A percentile compares a stretch with the other conserved stretches of the same genome.
Evolutionary conservation across 2,329 filamentous ascomycete species (phyloP).

Genomic region (Paramyrothecium sp.): DNA sequence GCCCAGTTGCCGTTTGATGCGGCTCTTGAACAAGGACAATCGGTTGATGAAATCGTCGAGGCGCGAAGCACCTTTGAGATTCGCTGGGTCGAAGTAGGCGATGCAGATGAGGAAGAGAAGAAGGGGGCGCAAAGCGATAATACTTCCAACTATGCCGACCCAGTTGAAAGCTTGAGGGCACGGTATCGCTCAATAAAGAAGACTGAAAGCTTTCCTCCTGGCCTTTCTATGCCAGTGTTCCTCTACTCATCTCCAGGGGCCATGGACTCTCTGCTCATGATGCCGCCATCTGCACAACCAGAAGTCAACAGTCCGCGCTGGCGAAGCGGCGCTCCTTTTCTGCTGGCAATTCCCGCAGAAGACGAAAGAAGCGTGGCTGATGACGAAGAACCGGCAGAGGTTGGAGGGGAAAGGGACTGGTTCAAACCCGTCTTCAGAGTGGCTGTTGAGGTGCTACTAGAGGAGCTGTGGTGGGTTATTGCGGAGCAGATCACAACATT

Average conservation of each 20-base stretch:
- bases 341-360: background rate
- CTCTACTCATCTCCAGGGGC: conserved; percentile 14
- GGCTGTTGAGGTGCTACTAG: conserved; percentile 12
- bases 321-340: background rate
- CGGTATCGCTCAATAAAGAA: conserved; percentile 1
- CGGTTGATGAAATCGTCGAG: background rate
- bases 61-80: background rate
- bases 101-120: background rate
- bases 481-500: background rate
- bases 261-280: conserved; percentile 7
- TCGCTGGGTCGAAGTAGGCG: background rate
- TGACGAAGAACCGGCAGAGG: background rate
- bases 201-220: background rate
- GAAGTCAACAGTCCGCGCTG: background rate
- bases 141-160: background rate
- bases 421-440: conserved; percentile 16
- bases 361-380: background rate
- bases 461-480: conserved; percentile 11
- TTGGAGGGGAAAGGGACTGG: conserved; percentile 8
- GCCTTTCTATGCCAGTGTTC: conserved; percentile 8
- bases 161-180: background rate
- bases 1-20: background rate
- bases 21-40: background rate
- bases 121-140: background rate
- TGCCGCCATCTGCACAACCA: background rate